Conservation (phyloP, 2,329 filamentous ascomycete species). For the Cyphellophora europaea region DNA sequence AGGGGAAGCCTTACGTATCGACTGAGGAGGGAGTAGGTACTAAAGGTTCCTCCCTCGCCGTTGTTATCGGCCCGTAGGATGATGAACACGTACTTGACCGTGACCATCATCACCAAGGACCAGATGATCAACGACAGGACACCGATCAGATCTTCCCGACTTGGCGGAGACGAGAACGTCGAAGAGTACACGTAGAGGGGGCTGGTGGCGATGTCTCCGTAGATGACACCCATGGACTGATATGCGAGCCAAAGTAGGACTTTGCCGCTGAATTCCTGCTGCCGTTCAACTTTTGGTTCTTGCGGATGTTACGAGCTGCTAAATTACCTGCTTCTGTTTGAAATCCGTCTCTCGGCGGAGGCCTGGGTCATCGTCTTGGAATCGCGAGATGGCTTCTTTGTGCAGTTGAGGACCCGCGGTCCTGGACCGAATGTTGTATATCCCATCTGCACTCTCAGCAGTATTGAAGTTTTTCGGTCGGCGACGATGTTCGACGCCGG, state of each 20-base stretch:
- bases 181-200: constrained; percentile 50
- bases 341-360: constrained; percentile 15
- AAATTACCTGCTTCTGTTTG: constrained; percentile 13
- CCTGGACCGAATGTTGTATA: constrained; percentile 17
- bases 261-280: constrained; percentile 21
- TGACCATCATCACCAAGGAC: constrained; percentile 48
- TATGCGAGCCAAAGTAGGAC: constrained; percentile 36
- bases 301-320: neutral
- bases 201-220: constrained; percentile 51
- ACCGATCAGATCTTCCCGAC: constrained; percentile 40
- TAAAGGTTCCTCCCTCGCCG: constrained; percentile 50
- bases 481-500: too few relatives aligned
- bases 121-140: constrained; percentile 47
- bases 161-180: constrained; percentile 38
- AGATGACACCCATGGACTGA: constrained; percentile 48
- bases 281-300: neutral
- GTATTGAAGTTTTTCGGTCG: too few relatives aligned
- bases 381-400: neutral
- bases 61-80: constrained; percentile 47
- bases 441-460: constrained; percentile 21
- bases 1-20: constrained; percentile 33
- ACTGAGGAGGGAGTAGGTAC: constrained; percentile 43
- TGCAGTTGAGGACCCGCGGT: neutral
- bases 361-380: constrained; percentile 16
- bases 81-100: constrained; percentile 46